These are phyloP conservation scores for Pichia gijzeniarum DNA, from an alignment of 805 yeast genomes.

Conservation along the genomic window DNA sequence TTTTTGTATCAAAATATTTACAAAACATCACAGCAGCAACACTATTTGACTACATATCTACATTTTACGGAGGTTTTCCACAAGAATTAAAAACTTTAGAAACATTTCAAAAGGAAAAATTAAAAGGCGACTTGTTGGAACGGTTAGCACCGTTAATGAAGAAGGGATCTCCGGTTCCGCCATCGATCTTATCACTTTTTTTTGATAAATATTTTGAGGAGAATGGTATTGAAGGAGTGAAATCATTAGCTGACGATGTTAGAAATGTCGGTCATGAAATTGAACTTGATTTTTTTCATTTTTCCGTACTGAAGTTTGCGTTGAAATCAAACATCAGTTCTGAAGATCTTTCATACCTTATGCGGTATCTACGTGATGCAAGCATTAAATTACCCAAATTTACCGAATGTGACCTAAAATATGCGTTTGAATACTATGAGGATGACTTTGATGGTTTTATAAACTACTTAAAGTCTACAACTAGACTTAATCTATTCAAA, in stretches of 20 bases:
- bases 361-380: background rate
- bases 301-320: background rate
- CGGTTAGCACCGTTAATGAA: background rate
- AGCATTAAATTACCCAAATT: background rate
- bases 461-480: background rate
- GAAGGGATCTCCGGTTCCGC: background rate
- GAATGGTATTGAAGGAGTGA: background rate
- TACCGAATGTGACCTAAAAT: background rate
- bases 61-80: background rate
- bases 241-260: background rate
- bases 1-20: background rate
- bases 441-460: background rate
- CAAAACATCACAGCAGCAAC: background rate
- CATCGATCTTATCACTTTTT: background rate
- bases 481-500: background rate
- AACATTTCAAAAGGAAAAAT: background rate
- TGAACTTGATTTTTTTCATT: background rate
- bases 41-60: constrained; percentile 1
- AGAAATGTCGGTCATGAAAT: background rate
- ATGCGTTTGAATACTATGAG: background rate
- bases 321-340: background rate
- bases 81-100: background rate
- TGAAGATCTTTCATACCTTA: background rate
- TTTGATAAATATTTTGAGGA: background rate
- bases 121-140: background rate